Evolutionary conservation across 805 yeast genomes (phyloP), one percentile per base, ranked within the genome.

Genomic region (Wickerhamomyces bovis): DNA sequence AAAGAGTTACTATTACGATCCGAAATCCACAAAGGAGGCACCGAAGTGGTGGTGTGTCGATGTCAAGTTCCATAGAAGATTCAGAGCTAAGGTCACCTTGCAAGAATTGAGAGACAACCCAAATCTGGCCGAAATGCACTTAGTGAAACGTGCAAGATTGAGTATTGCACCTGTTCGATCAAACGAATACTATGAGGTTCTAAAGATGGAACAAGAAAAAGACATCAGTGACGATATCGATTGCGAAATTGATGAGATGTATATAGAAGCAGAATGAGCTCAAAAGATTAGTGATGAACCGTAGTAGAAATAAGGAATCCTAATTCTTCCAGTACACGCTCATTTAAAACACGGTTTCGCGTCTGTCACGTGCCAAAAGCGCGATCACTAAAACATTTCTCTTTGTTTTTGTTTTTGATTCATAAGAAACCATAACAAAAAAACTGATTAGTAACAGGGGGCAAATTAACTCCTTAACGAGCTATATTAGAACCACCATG

Each of bases 31-130:
- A 1, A 43, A 41, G 21, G 73, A 69, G 13, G 54, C 53, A 10
- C 81, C 81, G 8, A 62, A 69, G 46, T 78, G 84, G 84, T 77
- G 78, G 72, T 77, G 79, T 61, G 79, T 77, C 4, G 76, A 75
- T 42, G 76, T 78, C 18, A 56, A 55, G 36, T 77, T 74, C 53
- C 54, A 59, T 23, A 61, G 76, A 48, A 60, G 77, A 23, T 57
- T 79, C 21, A 60, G 66, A 44, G 66, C 77, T 9, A 70, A 75
- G 44, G 52, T 76, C 3, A 46, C 70, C 7, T 56, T 78, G 35
- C 59, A 56, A 1, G 77, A 74, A 44, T 51, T 78, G 26, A 67
- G 68, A 48, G 57, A 46, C 3, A 60, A 61, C 31, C 56, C 60
- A 0, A 57, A 64, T 12, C 60, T 76, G 19, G 44, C 49, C 4